A percentile compares a stretch with the other conserved stretches of the same genome.
These are phyloP conservation scores for Diplodia corticola DNA, from an alignment of 2,329 filamentous ascomycete species.

Conservation along the genomic window DNA sequence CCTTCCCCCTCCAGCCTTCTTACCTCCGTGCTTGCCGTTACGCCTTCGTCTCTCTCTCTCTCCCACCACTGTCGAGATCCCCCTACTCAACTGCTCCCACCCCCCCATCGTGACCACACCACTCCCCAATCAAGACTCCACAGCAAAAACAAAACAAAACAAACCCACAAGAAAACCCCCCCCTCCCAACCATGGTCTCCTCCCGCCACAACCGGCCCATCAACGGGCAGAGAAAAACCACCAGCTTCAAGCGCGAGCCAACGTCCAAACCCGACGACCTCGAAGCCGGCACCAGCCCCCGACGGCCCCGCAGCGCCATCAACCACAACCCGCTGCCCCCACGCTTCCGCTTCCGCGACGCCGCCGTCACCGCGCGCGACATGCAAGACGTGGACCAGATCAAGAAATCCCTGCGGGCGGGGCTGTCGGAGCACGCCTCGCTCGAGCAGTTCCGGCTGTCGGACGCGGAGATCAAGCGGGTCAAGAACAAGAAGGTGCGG, in stretches of 20 bases:
- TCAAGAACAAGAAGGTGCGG: conserved; percentile 55
- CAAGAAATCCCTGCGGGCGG: conserved; percentile 51
- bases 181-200: background rate
- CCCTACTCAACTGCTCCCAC: too few relatives aligned
- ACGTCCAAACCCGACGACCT: conserved; percentile 5
- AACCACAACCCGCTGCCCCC: conserved; percentile 2
- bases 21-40: background rate
- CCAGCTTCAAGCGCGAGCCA: background rate
- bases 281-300: background rate
- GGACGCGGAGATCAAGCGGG: conserved; percentile 47
- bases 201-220: background rate
- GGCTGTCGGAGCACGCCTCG: conserved; percentile 46
- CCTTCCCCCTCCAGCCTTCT: background rate
- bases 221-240: background rate
- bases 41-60: background rate
- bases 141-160: background rate
- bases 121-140: background rate
- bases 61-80: background rate
- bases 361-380: conserved; percentile 48
- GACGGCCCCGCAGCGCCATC: background rate
- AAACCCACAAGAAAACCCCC: background rate
- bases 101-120: background rate
- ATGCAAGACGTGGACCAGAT: conserved; percentile 48
- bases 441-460: conserved; percentile 49
- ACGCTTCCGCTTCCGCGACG: conserved; percentile 49